Base-by-base conservation (phyloP, 805 yeast species). In the Nakazawaea anatomiae region DNA sequence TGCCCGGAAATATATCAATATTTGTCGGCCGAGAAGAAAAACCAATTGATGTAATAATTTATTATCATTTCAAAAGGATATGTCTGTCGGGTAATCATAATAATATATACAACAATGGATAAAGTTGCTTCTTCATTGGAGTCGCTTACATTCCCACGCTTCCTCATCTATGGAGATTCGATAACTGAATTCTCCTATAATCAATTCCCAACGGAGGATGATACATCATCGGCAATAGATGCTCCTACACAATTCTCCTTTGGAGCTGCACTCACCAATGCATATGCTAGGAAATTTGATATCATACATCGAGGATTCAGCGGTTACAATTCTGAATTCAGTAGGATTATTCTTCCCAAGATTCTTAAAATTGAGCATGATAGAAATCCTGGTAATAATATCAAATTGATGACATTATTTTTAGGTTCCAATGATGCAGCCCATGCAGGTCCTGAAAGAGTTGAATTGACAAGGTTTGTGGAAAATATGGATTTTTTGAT, bases 341-440 rank as follows among this genome's bases (percentile, higher is more conserved):
- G 79, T 0, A 59, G 71, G 8, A 65, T 71, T 44, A 57, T 87
- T 4, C 58, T 78, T 4, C 78, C 79, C n/a, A 66, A 71, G 41
- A 67, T 85, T 10, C 64, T 89, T 35, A 69, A 74, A 27, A 59
- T 65, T 4, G 87, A 82, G 54, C 66, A 77, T 44, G 70, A 68
- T 49, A 39, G 52, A 9, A 56, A 51, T 30, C 60, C 65, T 1
- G 69, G 58, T 5, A 56, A 54, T 39, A 62, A 65, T 52, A 67
- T 80, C 47, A 59, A 58, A 41, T 42, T 66, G 9, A 71, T 81
- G 52, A 79, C 82, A 9, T 68, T 89, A 2, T 89, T 86, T 61
- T 81, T 88, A 58, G 97, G 97, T 4, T 78, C 96, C 11, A 90
- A 90, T 60, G 97, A 90, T 63, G 74, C 85, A 0, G 73, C 77